Evolutionary conservation across 148 eudicot species (phyloP), one percentile per base, ranked within the genome.

Genomic region (Polygonum maritimum): DNA sequence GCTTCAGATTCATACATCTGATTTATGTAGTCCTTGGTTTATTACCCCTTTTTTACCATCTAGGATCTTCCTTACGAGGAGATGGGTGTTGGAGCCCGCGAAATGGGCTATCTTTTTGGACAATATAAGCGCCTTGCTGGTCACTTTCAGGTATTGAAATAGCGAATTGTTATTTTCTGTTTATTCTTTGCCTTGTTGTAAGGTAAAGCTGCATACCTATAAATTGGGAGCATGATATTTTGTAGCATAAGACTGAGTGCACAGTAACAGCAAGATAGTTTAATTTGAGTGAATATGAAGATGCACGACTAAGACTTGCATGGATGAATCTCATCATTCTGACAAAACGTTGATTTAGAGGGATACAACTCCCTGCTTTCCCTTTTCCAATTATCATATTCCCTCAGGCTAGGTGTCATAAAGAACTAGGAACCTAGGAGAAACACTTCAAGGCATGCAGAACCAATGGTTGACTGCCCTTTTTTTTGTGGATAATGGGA

Each of bases 21-120:
- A 67, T 35, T 67, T 35, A 72, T 44, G 1, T 45, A 41, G 38
- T 19, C 26, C 36, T 22, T 48, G 51, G 11, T 51, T 72, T 41
- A 69, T 15, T 36, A 39, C 45, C 14, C 19, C 3, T 44, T 44
- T 81, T 63, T 21, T 69, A 36, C 60, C n/a, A 63, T 48, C 18
- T 75, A 95, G 99, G 99, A 95, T 87, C 97, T 95, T 82, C 99
- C 96, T 84, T 95, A 94, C 19, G 99, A 95, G 78, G 99, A 92
- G 83, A 92, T 91, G 87, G 99, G 99, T 75, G 99, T 92, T 76
- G 97, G 98, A 79, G 81, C 92, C 67, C 96, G 97, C 44, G 98
- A 95, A 85, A 92, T 95, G 96, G 96, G 97, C 78, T 95, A 89
- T 84, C 83, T 95, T 78, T 92, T 90, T 83, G 98, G 98, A 76